A percentile compares a stretch with the other conserved stretches of the same genome.
Conservation (phyloP, 352 stramenopile genomes). For the Globisporangium radiosum region DNA sequence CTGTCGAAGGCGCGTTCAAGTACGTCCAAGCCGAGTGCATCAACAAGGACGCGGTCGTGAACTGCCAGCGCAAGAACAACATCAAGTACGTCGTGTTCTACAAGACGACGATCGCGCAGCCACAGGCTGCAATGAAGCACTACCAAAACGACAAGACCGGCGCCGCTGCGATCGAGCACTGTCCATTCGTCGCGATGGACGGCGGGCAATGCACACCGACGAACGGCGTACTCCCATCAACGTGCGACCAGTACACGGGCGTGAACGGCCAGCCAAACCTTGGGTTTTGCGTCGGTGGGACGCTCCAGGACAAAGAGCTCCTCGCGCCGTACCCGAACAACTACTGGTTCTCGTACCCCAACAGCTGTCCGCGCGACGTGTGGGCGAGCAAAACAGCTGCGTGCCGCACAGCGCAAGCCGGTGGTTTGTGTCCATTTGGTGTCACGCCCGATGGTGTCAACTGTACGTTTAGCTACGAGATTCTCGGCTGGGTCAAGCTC, state of each 20-base stretch:
- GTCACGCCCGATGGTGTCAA: slow-evolving; percentile 45
- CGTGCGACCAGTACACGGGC: slow-evolving; percentile 53
- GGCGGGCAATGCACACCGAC: slow-evolving; percentile 39
- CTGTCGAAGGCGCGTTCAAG: slow-evolving; percentile 49
- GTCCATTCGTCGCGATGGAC: slow-evolving; percentile 52
- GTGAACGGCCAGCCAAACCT: slow-evolving; percentile 31
- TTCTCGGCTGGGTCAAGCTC: slow-evolving; percentile 51
- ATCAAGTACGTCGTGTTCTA: slow-evolving; percentile 62
- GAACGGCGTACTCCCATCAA: slow-evolving; percentile 26
- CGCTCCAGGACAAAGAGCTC: slow-evolving; percentile 31
- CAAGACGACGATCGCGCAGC: slow-evolving; percentile 47
- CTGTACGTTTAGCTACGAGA: slow-evolving; percentile 60
- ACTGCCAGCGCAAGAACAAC: slow-evolving; percentile 51
- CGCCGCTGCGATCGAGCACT: slow-evolving; percentile 27
- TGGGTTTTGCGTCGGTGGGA: slow-evolving; percentile 41
- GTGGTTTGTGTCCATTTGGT: slow-evolving; percentile 40
- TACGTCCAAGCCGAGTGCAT: slow-evolving; percentile 63
- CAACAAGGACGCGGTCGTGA: slow-evolving; percentile 26
- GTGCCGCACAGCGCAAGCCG: slow-evolving; percentile 28
- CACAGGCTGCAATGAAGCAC: slow-evolving; percentile 27
- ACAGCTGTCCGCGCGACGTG: slow-evolving; percentile 39
- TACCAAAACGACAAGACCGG: slow-evolving; percentile 29
- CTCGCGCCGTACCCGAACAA: slow-evolving; percentile 69
- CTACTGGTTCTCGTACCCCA: slow-evolving; percentile 81
- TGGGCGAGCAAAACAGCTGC: slow-evolving; percentile 37